Conservation (phyloP, 1,284 basidiomycete species). For the Exobasidium cylindrosporum region DNA sequence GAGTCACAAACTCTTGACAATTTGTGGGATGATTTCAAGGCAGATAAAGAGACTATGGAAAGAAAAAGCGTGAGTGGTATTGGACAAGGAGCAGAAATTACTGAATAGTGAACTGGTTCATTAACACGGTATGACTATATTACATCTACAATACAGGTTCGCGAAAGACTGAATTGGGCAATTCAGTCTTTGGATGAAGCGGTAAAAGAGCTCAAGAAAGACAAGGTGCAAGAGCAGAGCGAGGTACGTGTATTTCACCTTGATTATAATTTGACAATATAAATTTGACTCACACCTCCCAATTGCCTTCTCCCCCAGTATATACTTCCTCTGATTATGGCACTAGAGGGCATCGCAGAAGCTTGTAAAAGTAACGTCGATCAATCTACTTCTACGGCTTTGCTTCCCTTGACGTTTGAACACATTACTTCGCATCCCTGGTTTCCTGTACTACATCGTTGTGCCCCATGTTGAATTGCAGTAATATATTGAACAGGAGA, state of each 20-base stretch:
- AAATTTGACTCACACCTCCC: too few species aligned
- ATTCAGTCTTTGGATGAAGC: background rate
- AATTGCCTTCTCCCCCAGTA: too few species aligned
- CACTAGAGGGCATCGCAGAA: background rate
- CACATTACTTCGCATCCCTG: background rate
- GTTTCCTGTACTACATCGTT: background rate
- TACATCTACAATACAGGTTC: background rate
- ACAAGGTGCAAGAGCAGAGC: background rate
- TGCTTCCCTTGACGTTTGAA: background rate
- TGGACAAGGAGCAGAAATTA: background rate
- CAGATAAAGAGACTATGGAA: background rate
- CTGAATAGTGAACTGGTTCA: background rate
- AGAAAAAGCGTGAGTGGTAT: background rate
- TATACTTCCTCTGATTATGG: background rate
- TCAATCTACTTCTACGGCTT: background rate
- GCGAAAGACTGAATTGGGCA: background rate
- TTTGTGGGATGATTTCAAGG: background rate
- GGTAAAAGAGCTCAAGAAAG: background rate
- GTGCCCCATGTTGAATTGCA: background rate
- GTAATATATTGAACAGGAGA: background rate
- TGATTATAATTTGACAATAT: too few species aligned
- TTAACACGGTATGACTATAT: too few species aligned
- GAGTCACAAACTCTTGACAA: background rate
- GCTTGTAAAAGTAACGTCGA: background rate
- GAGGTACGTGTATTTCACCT: too few species aligned